Percentiles rank a stretch among this genome's conserved stretches.
Conservation (phyloP, 1,139 yeast genomes). For the Yamadazyma atmosphaerica region DNA sequence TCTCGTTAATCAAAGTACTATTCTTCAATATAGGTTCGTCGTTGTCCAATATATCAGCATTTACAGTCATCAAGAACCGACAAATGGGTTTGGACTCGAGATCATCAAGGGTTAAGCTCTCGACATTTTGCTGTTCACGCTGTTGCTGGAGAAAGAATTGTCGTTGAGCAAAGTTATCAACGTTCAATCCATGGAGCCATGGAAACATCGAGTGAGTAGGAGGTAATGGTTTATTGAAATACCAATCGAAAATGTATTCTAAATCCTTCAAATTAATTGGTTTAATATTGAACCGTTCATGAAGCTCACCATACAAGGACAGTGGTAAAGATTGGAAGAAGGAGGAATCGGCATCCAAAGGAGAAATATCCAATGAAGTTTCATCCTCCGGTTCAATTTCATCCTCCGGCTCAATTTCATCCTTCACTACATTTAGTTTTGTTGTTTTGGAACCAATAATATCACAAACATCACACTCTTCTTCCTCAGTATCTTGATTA, state of each 20-base stretch:
- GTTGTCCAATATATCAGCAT: slow-evolving; percentile 18
- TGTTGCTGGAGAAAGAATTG: slow-evolving; percentile 38
- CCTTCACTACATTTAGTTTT: slow-evolving; percentile 27
- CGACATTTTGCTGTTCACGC: slow-evolving; percentile 11
- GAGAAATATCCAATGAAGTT: slow-evolving; percentile 15
- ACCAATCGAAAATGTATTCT: slow-evolving; percentile 39
- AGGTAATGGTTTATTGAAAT: slow-evolving; percentile 60
- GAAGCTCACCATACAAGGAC: slow-evolving; percentile 1
- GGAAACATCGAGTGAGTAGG: slow-evolving; percentile 75
- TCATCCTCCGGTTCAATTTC: slow-evolving; percentile 1
- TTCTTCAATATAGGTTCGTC: slow-evolving; percentile 48
- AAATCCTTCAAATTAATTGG: slow-evolving; percentile 29
- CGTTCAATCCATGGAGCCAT: slow-evolving; percentile 81
- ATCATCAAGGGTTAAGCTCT: slow-evolving; percentile 2
- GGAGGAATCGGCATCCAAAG: slow-evolving; percentile 25
- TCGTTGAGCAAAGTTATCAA: slow-evolving; percentile 51
- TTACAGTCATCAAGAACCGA: slow-evolving; percentile 53
- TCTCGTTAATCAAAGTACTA: slow-evolving; percentile 58
- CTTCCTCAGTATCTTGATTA: slow-evolving; percentile 11
- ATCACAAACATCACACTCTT: slow-evolving; percentile 39
- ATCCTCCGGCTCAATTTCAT: slow-evolving; percentile 5
- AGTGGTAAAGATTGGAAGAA: slow-evolving; percentile 17
- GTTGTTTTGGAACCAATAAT: slow-evolving; percentile 40
- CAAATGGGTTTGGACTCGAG: slow-evolving; percentile 13
- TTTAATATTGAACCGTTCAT: slow-evolving; percentile 18